Evolutionary conservation across 768 basidiomycete genomes (phyloP), one percentile per base, ranked within the genome.

Genomic region (Epithele typhae): DNA sequence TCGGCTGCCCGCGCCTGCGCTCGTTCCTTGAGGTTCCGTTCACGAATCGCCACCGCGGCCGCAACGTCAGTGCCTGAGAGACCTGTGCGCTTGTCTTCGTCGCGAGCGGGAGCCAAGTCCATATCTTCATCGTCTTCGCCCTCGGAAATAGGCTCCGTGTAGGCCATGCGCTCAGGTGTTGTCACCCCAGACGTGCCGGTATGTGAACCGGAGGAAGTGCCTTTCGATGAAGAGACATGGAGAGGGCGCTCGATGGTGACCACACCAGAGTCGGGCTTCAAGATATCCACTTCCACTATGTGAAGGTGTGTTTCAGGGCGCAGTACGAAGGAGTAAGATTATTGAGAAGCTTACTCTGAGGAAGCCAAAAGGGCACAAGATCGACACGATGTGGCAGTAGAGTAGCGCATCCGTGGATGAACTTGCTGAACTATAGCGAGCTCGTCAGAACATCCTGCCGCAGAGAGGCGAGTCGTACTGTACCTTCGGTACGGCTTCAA

Each of bases 401-500:
- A 1, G 92, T 93, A 2, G 95, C 85, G 62, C 96, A 99, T 21
- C 96, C 95, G 63, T 95, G 93, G 46, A 96, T 94, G 62, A 95
- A 95, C 79, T 90, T 90, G 64, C 90, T 91, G 48, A 37, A 43
- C 25, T 52, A 40, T 25, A 27, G 8, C 33, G 25, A 25, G 14
- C 32, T 22, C 8, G 37, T 37, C 37, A 11, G 58, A 23, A 51
- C 51, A 4, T 36, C n/a, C n/a, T n/a, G n/a, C n/a, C n/a, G n/a
- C n/a, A n/a, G n/a, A n/a, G n/a, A n/a, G n/a, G n/a, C n/a, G n/a
- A n/a, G n/a, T n/a, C n/a, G n/a, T n/a, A n/a, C n/a, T n/a, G n/a
- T 75, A 98, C 98, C 69, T 98, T 98, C 25, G 96, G 96, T 1
- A 99, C 92, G 11, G 94, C 92, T 65, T 97, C 96, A 15, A 98